These are phyloP conservation scores for Ogataea hybrid DNA, from an alignment of 1,139 yeast species.

Conservation along the genomic window DNA sequence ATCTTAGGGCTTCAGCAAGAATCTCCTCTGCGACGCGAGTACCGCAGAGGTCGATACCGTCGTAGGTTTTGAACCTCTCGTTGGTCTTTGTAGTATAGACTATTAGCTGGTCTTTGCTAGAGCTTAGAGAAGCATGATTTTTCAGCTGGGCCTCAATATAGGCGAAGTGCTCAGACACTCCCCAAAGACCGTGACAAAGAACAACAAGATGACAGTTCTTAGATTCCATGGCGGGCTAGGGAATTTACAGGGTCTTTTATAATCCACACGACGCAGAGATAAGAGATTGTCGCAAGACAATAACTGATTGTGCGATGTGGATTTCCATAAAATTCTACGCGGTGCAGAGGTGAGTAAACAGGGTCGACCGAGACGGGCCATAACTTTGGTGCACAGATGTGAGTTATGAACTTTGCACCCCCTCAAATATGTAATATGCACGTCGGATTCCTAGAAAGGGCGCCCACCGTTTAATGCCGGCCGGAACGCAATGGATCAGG, in stretches of 20 bases:
- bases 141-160: constrained; percentile 48
- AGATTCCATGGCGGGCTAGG: constrained; percentile 10
- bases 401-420: background rate
- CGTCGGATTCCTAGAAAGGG: constrained; percentile 3
- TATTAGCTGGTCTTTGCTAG: constrained; percentile 36
- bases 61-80: constrained; percentile 70
- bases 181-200: constrained; percentile 86
- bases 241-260: constrained; percentile 1
- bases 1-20: constrained; percentile 39
- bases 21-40: constrained; percentile 72
- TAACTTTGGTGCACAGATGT: background rate
- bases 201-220: constrained; percentile 54
- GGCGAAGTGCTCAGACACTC: constrained; percentile 63
- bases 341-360: constrained; percentile 5
- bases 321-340: constrained; percentile 4
- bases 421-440: background rate
- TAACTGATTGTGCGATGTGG: background rate
- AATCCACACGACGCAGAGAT: constrained; percentile 7
- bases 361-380: no score
- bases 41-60: constrained; percentile 86
- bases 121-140: constrained; percentile 18
- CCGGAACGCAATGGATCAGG: constrained; percentile 1
- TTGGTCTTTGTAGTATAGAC: constrained; percentile 63
- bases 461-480: constrained; percentile 1
- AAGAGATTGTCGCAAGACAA: constrained; percentile 3